Percentiles rank a stretch among this genome's conserved stretches.
These are phyloP conservation scores for Fusarium xylarioides DNA, from an alignment of 2,329 filamentous ascomycete genomes.

Conservation along the genomic window DNA sequence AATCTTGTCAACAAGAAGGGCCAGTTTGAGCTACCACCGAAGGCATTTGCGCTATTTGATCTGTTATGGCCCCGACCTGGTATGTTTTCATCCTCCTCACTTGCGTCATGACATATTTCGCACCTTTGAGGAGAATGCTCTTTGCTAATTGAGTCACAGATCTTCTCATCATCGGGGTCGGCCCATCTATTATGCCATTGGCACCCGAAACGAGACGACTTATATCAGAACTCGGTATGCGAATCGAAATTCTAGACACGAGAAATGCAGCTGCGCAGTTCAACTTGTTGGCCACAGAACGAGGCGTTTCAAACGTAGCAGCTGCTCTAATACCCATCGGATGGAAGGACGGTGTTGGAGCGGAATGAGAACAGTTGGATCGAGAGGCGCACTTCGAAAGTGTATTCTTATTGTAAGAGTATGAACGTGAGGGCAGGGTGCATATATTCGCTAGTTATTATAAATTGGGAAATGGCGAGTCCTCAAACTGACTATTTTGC, in stretches of 20 bases:
- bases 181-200: conserved; percentile 77
- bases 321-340: conserved; percentile 88
- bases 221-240: conserved; percentile 81
- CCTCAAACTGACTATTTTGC: neutral
- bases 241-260: conserved; percentile 90
- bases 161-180: conserved; percentile 88
- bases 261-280: conserved; percentile 94
- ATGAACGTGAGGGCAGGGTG: neutral
- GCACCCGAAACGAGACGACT: conserved; percentile 76
- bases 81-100: conserved; percentile 54
- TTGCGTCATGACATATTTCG: neutral
- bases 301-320: conserved; percentile 84
- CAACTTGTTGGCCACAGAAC: conserved; percentile 93
- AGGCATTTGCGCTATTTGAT: conserved; percentile 78
- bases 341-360: conserved; percentile 72
- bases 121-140: neutral
- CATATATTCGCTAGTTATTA: neutral
- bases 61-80: conserved; percentile 89
- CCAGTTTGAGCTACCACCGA: conserved; percentile 78
- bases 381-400: neutral
- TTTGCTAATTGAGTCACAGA: conserved; percentile 60
- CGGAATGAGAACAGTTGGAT: conserved; percentile 31
- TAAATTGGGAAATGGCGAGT: neutral
- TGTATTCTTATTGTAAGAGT: conserved; percentile 24
- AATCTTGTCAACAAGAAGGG: conserved; percentile 77